Percentiles rank a stretch among this genome's conserved stretches.
These are phyloP conservation scores for Solanum peruvianum DNA, from an alignment of 257 asterid species.

Conservation along the genomic window DNA sequence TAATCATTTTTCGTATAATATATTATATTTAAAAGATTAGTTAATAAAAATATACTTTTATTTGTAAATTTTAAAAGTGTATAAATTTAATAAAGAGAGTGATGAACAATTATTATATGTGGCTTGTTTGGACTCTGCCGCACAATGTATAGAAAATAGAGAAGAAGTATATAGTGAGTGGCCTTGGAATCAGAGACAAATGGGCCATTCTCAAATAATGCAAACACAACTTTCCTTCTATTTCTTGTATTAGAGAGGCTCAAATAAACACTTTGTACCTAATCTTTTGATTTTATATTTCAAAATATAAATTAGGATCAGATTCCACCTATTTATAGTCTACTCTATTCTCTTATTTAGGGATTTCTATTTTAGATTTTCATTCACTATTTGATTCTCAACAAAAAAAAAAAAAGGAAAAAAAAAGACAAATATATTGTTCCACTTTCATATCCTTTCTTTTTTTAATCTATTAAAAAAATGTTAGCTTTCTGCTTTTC, in stretches of 20 bases:
- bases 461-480: neutral
- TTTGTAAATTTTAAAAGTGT: no score
- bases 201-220: neutral
- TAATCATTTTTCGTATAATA: no score
- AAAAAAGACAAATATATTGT: neutral
- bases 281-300: neutral
- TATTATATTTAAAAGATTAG: no score
- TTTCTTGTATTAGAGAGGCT: neutral
- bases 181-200: neutral
- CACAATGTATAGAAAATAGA: neutral
- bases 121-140: no score
- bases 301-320: neutral
- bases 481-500: neutral
- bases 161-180: neutral
- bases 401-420: neutral
- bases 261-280: neutral
- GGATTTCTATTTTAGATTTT: neutral
- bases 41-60: no score
- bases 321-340: neutral
- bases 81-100: no score
- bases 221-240: neutral
- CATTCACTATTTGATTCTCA: neutral
- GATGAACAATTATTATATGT: no score
- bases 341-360: neutral
- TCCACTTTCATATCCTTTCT: neutral